Conservation (phyloP, 257 asterid species). For the Solanum chilense region DNA sequence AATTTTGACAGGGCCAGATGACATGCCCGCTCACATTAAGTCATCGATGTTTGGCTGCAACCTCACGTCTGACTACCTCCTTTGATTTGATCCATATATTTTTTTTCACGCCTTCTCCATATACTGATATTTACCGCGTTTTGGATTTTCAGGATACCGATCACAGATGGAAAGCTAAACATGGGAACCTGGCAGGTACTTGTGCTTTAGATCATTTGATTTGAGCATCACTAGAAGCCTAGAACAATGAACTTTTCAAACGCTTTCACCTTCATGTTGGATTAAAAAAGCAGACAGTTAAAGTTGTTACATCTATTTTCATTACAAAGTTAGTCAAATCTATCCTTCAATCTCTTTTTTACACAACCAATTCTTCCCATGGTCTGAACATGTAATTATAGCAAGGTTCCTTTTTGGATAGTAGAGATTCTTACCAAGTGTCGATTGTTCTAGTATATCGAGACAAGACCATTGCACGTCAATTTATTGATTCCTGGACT, state of each 20-base stretch:
- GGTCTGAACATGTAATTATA: not conserved
- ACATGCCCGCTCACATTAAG: slow-evolving; percentile 98
- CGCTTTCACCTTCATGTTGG: not conserved
- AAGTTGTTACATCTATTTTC: not conserved
- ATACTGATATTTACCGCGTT: not conserved
- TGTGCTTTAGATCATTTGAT: not conserved
- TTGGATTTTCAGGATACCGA: slow-evolving; percentile 64
- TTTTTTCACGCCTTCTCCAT: not conserved
- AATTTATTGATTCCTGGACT: not conserved
- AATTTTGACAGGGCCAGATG: slow-evolving; percentile 81
- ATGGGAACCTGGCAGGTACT: slow-evolving; percentile 99
- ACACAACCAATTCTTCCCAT: not conserved
- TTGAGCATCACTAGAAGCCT: not conserved
- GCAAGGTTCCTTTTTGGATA: not conserved
- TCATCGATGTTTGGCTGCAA: slow-evolving; percentile 97
- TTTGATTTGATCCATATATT: not conserved
- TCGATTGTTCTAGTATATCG: not conserved
- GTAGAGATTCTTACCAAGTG: not conserved
- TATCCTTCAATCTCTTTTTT: not conserved
- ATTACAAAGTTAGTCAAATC: not conserved
- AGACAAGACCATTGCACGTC: not conserved
- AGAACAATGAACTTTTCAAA: not conserved
- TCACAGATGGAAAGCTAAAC: slow-evolving; percentile 76
- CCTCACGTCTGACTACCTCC: slow-evolving; percentile 41
- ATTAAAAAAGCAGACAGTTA: not conserved